A percentile compares a stretch with the other conserved stretches of the same genome.
Conservation (phyloP, 768 basidiomycete genomes). For the Leccinum ochraceum region DNA sequence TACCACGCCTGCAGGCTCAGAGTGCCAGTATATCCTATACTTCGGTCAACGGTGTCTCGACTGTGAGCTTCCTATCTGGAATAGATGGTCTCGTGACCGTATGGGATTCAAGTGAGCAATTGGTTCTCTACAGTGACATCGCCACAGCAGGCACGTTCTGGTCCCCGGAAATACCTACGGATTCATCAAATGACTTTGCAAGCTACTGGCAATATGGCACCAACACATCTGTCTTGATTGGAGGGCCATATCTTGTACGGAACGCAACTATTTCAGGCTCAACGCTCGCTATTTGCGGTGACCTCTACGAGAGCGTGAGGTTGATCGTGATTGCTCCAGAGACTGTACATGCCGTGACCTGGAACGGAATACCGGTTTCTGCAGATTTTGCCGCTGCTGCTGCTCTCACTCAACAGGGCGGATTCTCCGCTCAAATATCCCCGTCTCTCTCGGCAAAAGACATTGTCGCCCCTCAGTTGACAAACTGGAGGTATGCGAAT, state of each 20-base stretch:
- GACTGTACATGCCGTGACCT: constrained; percentile 53
- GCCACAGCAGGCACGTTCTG: constrained; percentile 72
- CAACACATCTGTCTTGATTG: constrained; percentile 64
- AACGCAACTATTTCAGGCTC: constrained; percentile 48
- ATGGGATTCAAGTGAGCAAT: constrained; percentile 65
- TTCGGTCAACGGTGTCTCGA: constrained; percentile 35
- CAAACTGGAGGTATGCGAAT: constrained; percentile 73
- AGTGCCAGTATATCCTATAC: constrained; percentile 28
- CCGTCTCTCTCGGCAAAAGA: constrained; percentile 31
- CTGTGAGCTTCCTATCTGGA: constrained; percentile 58
- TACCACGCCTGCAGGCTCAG: constrained; percentile 37
- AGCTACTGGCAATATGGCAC: constrained; percentile 76
- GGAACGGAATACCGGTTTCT: constrained; percentile 62
- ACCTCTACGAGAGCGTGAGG: constrained; percentile 57
- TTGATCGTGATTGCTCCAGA: constrained; percentile 67
- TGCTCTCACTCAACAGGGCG: constrained; percentile 38
- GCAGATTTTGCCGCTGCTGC: constrained; percentile 37
- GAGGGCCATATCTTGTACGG: constrained; percentile 66
- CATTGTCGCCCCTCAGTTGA: constrained; percentile 49
- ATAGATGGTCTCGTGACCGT: constrained; percentile 58
- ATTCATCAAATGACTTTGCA: constrained; percentile 41
- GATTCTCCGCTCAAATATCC: constrained; percentile 50
- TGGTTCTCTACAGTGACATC: constrained; percentile 69
- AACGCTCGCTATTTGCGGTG: constrained; percentile 63
- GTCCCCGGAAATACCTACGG: constrained; percentile 61